Evolutionary conservation across 257 asterid species (phyloP).

Genomic region (Solanum tacnaense): DNA sequence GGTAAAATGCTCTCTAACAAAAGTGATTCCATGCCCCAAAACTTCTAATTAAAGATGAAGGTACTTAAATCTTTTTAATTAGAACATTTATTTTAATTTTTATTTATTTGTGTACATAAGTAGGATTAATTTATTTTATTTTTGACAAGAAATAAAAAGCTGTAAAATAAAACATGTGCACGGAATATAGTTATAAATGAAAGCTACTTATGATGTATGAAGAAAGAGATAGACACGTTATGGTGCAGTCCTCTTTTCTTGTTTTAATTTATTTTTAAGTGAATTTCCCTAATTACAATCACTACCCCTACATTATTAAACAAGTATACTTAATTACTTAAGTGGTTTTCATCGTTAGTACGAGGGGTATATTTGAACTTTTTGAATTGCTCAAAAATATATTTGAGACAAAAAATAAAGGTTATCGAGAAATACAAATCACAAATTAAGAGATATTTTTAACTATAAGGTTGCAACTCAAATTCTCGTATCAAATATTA

Average conservation of each 20-base stretch:
- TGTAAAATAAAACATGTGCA: slow-evolving; percentile 4
- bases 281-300: background rate
- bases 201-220: slow-evolving; percentile 26
- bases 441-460: no score
- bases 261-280: background rate
- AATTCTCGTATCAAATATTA: background rate
- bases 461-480: background rate
- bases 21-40: accelerated
- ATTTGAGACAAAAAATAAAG: background rate
- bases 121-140: background rate
- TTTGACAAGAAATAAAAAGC: background rate
- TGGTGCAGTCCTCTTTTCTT: background rate
- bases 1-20: no score
- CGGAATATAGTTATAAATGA: slow-evolving; percentile 28
- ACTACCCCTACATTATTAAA: background rate
- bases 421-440: background rate
- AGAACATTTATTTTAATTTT: background rate
- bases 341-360: background rate
- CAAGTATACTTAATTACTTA: background rate
- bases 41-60: background rate
- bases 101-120: background rate
- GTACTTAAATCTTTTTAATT: background rate
- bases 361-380: background rate
- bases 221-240: slow-evolving; percentile 38
- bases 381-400: background rate